Evolutionary conservation across 2,329 filamentous ascomycete genomes (phyloP).

Genomic region (Rhytidhysteron rufulum): DNA sequence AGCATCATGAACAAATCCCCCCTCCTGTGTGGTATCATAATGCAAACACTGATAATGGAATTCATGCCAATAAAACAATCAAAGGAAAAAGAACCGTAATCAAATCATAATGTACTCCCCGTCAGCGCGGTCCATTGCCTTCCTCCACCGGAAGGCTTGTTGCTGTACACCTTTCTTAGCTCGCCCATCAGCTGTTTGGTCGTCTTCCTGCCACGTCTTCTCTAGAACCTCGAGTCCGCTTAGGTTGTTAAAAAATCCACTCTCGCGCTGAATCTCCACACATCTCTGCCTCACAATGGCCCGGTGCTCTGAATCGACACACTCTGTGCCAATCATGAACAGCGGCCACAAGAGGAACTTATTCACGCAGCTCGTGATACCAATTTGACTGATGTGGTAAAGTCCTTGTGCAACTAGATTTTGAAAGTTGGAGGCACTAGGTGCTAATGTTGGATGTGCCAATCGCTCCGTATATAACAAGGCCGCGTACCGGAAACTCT

Average conservation of each 20-base stretch:
- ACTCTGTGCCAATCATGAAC: constrained; percentile 87
- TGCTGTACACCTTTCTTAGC: constrained; percentile 21
- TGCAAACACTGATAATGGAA: no score
- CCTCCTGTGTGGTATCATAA: no score
- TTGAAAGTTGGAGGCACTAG: constrained; percentile 74
- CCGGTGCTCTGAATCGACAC: constrained; percentile 75
- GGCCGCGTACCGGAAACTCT: constrained; percentile 85
- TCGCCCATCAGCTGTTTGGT: constrained; percentile 19
- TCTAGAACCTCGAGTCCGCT: constrained; percentile 82
- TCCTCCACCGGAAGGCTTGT: constrained; percentile 46
- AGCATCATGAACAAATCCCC: no score
- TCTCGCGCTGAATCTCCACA: constrained; percentile 80
- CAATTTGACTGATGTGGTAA: constrained; percentile 76
- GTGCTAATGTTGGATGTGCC: constrained; percentile 69
- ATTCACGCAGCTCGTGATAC: constrained; percentile 67
- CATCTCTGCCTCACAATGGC: constrained; percentile 75
- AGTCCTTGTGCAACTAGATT: constrained; percentile 77
- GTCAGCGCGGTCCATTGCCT: constrained; percentile 48
- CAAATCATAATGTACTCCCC: constrained; percentile 52
- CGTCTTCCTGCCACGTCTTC: constrained; percentile 68
- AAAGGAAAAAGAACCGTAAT: constrained; percentile 12
- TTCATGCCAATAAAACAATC: not conserved
- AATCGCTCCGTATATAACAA: constrained; percentile 87
- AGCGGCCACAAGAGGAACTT: constrained; percentile 93
- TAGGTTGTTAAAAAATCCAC: constrained; percentile 90